phyloP scores from a whole-genome alignment of 2,329 filamentous ascomycete genomes.

The Fusarium abutilonis region DNA sequence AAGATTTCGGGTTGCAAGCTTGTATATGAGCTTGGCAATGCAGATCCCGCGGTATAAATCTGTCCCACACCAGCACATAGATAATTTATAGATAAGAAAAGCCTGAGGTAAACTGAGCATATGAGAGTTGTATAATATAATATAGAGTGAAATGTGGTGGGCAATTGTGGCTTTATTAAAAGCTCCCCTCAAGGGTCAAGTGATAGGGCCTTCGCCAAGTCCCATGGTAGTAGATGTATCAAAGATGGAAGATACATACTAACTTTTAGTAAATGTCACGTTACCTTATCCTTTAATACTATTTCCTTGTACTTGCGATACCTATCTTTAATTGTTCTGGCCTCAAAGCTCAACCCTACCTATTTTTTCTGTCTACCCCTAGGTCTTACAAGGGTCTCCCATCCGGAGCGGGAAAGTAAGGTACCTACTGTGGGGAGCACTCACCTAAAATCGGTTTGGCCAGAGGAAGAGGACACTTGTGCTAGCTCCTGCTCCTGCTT shows the following conservation, averaged over 20 bases:
- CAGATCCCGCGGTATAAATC: background rate
- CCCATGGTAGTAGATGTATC: too few relatives aligned
- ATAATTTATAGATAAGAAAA: background rate
- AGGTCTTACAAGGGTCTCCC: background rate
- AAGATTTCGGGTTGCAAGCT: conserved; percentile 54
- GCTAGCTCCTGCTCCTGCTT: conserved; percentile 41
- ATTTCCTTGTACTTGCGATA: too few relatives aligned
- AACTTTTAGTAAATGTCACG: too few relatives aligned
- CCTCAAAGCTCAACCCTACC: too few relatives aligned
- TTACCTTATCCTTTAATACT: too few relatives aligned
- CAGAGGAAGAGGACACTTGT: conserved; percentile 46
- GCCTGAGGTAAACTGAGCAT: background rate
- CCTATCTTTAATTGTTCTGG: too few relatives aligned
- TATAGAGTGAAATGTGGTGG: conserved; percentile 3
- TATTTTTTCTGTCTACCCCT: too few relatives aligned
- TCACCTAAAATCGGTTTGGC: conserved; percentile 41
- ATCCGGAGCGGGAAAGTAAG: conserved; percentile 21
- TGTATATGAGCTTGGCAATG: conserved; percentile 47
- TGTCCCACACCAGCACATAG: background rate
- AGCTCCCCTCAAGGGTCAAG: conserved; percentile 15
- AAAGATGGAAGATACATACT: too few relatives aligned
- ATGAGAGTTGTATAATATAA: background rate
- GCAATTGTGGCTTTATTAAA: conserved; percentile 21
- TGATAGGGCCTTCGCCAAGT: conserved; percentile 14
- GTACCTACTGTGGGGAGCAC: conserved; percentile 40